A percentile compares a stretch with the other conserved stretches of the same genome.
Evolutionary conservation across 345 rosid species (phyloP).

Genomic region (Balakata baccata): DNA sequence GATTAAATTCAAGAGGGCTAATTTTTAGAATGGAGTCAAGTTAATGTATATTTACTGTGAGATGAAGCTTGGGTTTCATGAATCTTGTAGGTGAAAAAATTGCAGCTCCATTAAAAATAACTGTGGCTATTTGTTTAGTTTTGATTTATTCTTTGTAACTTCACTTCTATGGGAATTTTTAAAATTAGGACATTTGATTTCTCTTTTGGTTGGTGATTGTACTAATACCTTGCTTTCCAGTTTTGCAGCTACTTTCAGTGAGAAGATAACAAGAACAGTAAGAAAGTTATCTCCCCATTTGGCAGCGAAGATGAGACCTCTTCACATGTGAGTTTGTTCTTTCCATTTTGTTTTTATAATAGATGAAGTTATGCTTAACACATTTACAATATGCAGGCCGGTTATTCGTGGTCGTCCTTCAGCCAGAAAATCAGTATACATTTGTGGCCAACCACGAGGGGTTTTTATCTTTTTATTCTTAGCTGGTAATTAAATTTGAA

Average conservation of each 20-base stretch:
- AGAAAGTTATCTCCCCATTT: slow-evolving; percentile 90
- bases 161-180: background rate
- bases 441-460: slow-evolving; percentile 92
- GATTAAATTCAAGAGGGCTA: background rate
- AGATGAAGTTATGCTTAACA: background rate
- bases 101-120: background rate
- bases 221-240: slow-evolving; percentile 34
- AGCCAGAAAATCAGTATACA: slow-evolving; percentile 66
- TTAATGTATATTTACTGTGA: background rate
- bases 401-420: slow-evolving; percentile 85
- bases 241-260: slow-evolving; percentile 92
- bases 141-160: background rate
- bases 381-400: slow-evolving; percentile 50
- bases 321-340: slow-evolving; percentile 57
- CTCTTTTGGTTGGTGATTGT: background rate
- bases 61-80: background rate
- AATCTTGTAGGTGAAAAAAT: background rate
- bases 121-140: background rate
- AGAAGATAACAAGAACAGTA: slow-evolving; percentile 84
- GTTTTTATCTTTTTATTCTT: slow-evolving; percentile 70
- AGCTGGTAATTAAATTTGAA: slow-evolving; percentile 44
- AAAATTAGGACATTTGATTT: background rate
- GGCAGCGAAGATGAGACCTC: slow-evolving; percentile 98
- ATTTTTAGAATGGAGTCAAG: background rate
- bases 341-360: slow-evolving; percentile 6